These are phyloP conservation scores for Plenodomus lindquistii DNA, from an alignment of 2,329 filamentous ascomycete genomes.

Conservation along the genomic window DNA sequence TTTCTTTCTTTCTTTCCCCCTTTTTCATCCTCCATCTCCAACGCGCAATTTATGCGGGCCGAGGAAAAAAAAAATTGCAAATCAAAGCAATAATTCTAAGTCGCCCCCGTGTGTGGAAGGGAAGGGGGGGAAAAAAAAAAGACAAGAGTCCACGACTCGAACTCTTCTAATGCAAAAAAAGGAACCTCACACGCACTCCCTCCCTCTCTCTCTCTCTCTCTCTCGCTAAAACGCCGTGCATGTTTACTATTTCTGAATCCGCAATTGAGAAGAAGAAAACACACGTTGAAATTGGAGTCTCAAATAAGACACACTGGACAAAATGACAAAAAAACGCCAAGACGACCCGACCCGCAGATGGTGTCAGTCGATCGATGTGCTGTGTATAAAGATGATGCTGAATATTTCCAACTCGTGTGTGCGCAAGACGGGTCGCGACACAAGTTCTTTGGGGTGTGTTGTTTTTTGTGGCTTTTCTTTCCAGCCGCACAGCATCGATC, in stretches of 20 bases:
- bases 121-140: background rate
- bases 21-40: too few species aligned
- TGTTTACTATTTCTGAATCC: background rate
- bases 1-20: too few species aligned
- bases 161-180: slow-evolving; percentile 1
- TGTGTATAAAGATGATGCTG: slow-evolving; percentile 15
- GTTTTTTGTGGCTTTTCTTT: too few species aligned
- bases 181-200: background rate
- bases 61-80: too few species aligned
- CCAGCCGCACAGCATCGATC: too few species aligned
- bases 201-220: background rate
- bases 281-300: too few species aligned
- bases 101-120: too few species aligned
- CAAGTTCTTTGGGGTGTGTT: too few species aligned
- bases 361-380: slow-evolving; percentile 1
- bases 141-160: background rate
- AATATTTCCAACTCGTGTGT: background rate
- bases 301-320: slow-evolving; percentile 5
- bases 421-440: too few species aligned
- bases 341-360: slow-evolving; percentile 25
- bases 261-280: too few species aligned
- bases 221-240: slow-evolving; percentile 7
- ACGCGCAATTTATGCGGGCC: too few species aligned
- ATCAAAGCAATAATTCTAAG: too few species aligned
- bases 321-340: slow-evolving; percentile 17